A percentile compares a stretch with the other conserved stretches of the same genome.
These are phyloP conservation scores for Neopestalotiopsis clavispora DNA, from an alignment of 2,329 filamentous ascomycete genomes.

Conservation along the genomic window DNA sequence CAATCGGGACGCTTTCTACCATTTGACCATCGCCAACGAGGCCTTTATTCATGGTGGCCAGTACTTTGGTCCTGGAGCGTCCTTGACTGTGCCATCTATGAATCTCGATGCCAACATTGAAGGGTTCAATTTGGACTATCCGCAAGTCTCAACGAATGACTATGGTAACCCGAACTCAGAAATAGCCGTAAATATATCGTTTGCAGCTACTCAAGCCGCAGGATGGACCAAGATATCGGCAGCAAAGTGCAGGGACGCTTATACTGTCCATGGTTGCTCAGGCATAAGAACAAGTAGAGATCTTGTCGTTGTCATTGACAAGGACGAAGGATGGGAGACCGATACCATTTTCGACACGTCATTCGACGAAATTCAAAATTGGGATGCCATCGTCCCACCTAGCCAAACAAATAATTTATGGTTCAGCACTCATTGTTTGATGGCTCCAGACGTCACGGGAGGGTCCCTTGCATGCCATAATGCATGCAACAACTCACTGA, in stretches of 20 bases:
- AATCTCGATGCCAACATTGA: not conserved
- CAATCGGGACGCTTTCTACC: not conserved
- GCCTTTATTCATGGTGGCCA: constrained; percentile 13
- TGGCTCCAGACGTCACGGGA: not conserved
- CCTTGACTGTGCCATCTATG: not conserved
- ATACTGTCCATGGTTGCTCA: not conserved
- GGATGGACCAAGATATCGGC: constrained; percentile 5
- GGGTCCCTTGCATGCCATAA: not conserved
- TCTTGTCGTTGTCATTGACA: constrained; percentile 11
- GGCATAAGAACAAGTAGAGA: not conserved
- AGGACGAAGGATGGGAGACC: constrained; percentile 26
- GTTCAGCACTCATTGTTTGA: not conserved
- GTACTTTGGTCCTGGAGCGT: constrained; percentile 11
- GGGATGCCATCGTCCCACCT: constrained; percentile 24
- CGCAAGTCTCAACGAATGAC: not conserved
- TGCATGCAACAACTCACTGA: not conserved
- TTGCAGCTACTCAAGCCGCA: not conserved
- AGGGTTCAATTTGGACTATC: not conserved
- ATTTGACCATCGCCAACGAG: constrained; percentile 19
- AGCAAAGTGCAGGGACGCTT: constrained; percentile 4
- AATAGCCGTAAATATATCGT: not conserved
- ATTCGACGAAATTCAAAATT: constrained; percentile 21
- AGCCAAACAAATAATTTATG: not conserved
- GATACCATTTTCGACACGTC: constrained; percentile 23
- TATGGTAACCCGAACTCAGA: not conserved